These are phyloP conservation scores for Paxillus ammoniavirescens DNA, from an alignment of 768 basidiomycete genomes.

Conservation along the genomic window DNA sequence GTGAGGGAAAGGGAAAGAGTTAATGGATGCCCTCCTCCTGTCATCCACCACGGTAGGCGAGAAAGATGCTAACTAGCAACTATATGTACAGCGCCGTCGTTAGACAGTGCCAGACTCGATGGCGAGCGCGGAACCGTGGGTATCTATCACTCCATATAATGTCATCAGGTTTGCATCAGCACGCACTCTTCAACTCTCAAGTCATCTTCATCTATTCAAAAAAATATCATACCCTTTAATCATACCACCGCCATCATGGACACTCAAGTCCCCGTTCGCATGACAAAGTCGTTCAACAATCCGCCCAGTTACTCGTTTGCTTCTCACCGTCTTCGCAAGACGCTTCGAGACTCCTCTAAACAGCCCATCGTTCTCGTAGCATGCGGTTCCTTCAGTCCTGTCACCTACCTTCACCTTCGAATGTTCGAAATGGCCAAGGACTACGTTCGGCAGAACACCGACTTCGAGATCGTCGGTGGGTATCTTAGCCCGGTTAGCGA, in stretches of 20 bases:
- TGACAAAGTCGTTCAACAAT: slow-evolving; percentile 46
- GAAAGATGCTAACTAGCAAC: no score
- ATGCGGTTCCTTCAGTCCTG: slow-evolving; percentile 96
- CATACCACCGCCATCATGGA: slow-evolving; percentile 26
- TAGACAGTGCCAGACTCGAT: no score
- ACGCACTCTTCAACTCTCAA: background rate
- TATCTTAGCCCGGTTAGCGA: slow-evolving; percentile 97
- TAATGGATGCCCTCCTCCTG: background rate
- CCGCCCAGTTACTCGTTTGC: slow-evolving; percentile 70
- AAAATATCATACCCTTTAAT: slow-evolving; percentile 7
- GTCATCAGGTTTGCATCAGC: background rate
- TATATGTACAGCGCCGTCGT: no score
- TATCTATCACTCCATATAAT: slow-evolving; percentile 18
- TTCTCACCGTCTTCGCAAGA: slow-evolving; percentile 56
- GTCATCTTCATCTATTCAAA: background rate
- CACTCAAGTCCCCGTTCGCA: slow-evolving; percentile 17
- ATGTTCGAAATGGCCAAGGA: slow-evolving; percentile 99
- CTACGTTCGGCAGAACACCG: slow-evolving; percentile 86
- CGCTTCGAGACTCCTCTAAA: slow-evolving; percentile 61
- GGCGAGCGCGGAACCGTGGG: slow-evolving; percentile 10
- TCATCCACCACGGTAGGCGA: background rate
- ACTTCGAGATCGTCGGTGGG: slow-evolving; percentile 92
- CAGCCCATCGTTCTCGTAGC: slow-evolving; percentile 93
- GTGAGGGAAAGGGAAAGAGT: background rate
- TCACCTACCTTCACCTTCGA: slow-evolving; percentile 95